A percentile compares a stretch with the other conserved stretches of the same genome.
Evolutionary conservation across 495 filamentous ascomycete genomes (phyloP).

Genomic region (Penicillium chermesinum): DNA sequence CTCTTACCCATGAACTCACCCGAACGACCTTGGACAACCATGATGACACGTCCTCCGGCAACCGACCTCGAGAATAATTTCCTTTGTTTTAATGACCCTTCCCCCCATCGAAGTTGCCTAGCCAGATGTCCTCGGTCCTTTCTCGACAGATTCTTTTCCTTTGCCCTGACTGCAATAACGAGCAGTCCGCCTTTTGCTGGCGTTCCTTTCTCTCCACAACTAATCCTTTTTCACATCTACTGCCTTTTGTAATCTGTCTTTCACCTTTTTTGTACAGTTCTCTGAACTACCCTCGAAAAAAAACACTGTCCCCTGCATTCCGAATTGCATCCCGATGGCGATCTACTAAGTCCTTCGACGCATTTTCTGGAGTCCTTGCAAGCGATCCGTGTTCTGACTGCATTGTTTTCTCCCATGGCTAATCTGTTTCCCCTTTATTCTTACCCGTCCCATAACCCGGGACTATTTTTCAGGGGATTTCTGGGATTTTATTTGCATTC

Average conservation of each 20-base stretch:
- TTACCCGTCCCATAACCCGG: constrained; percentile 6
- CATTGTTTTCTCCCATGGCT: constrained; percentile 13
- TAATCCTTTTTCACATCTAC: constrained; percentile 24
- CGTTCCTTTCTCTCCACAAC: constrained; percentile 26
- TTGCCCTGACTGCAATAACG: neutral
- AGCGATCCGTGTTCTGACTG: constrained; percentile 14
- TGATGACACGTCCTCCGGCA: constrained; percentile 11
- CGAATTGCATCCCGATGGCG: constrained; percentile 24
- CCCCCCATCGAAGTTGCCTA: constrained; percentile 4
- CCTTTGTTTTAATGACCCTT: constrained; percentile 4
- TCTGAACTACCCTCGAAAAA: constrained; percentile 9
- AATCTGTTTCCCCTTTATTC: constrained; percentile 11
- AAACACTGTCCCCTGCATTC: constrained; percentile 18
- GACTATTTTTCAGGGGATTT: constrained; percentile 2
- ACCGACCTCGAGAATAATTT: constrained; percentile 3
- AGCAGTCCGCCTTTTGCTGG: constrained; percentile 8
- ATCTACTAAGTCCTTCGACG: constrained; percentile 7
- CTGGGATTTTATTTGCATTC: constrained; percentile 12
- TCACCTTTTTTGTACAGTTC: constrained; percentile 32
- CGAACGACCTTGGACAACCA: constrained; percentile 12
- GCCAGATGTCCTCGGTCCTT: constrained; percentile 3
- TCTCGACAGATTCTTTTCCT: neutral
- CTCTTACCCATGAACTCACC: constrained; percentile 9
- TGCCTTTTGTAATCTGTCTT: constrained; percentile 34
- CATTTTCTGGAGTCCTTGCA: constrained; percentile 4